Evolutionary conservation across 2,329 filamentous ascomycete genomes (phyloP).

Genomic region (Colletotrichum sp.): DNA sequence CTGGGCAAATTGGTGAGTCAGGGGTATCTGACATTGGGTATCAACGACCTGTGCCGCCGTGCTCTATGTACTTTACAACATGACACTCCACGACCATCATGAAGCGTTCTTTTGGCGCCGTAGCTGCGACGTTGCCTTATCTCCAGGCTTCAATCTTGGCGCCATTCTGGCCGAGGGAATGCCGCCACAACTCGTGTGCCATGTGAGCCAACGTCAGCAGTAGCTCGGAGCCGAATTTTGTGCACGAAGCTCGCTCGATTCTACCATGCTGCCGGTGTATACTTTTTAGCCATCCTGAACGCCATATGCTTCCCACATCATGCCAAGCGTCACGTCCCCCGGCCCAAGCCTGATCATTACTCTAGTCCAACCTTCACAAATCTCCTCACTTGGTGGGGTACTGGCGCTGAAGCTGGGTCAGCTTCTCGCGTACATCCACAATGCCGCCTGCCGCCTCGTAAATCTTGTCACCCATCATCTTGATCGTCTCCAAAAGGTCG

Average conservation of each 20-base stretch:
- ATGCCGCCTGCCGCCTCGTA: conserved; percentile 20
- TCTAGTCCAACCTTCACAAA: neutral
- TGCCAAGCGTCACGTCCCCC: neutral
- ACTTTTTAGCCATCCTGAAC: conserved; percentile 15
- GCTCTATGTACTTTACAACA: neutral
- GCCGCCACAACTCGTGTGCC: neutral
- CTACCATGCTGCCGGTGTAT: neutral
- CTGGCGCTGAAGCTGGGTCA: conserved; percentile 26
- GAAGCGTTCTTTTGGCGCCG: neutral
- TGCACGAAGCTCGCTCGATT: neutral
- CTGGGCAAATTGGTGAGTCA: neutral
- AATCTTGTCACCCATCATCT: conserved; percentile 24
- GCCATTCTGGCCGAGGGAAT: neutral
- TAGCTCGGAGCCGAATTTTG: neutral
- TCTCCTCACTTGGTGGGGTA: conserved; percentile 33
- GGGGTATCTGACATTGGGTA: conserved; percentile 6
- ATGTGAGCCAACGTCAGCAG: neutral
- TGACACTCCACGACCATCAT: fast-evolving
- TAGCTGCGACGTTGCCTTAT: neutral
- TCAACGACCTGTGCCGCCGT: neutral
- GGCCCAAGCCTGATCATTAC: neutral
- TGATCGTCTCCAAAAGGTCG: conserved; percentile 22
- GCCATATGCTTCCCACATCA: neutral
- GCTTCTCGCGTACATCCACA: conserved; percentile 24
- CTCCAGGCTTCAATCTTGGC: neutral